Base-by-base conservation (phyloP, 257 asterid species). In the Solanum tarijense region DNA sequence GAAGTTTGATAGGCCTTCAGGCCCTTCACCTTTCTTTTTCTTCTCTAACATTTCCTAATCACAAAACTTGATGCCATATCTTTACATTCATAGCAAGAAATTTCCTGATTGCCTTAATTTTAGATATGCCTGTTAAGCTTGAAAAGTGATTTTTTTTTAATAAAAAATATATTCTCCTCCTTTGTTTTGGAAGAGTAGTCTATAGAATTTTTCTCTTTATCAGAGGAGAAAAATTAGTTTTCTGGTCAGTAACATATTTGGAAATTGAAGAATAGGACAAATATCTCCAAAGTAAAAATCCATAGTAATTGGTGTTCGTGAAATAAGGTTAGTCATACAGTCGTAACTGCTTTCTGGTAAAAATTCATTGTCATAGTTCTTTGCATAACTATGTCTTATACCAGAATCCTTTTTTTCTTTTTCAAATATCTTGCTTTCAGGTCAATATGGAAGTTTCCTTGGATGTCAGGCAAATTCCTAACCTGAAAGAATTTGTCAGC, bases 391-490 rank as follows among this genome's bases (percentile, higher is more conserved):
- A 86, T 83, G 58, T 83, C 75, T 83, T 84, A n/a, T 72, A 43
- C 41, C 12, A 55, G 34, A 52, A 65, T 86, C 68, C 27, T 31
- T 58, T 46, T 52, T 55, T 82, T 12, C 38, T 9, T 7, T 36
- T 74, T 84, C 66, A 39, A 85, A 68, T 81, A 87, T 89, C 69
- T 52, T 86, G 29, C 72, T 87, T 88, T 87, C 95, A 97, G 99
- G 62, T 97, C 88, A 97, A 97, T 90, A 89, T 96, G 96, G 99
- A 97, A 92, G 94, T 96, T 89, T 76, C 65, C 1, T 78, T 96
- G 94, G 95, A 94, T 81, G 92, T 90, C 23, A 90, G 66, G 43
- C 96, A 93, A 90, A 94, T 97, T 90, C 96, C 98, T 5, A 94
- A 93, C 88, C 89, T 97, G 88, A 90, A 92, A 94, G 99, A 91